Conservation (phyloP, 2,329 filamentous ascomycete species). For the Aphanocladium album region DNA sequence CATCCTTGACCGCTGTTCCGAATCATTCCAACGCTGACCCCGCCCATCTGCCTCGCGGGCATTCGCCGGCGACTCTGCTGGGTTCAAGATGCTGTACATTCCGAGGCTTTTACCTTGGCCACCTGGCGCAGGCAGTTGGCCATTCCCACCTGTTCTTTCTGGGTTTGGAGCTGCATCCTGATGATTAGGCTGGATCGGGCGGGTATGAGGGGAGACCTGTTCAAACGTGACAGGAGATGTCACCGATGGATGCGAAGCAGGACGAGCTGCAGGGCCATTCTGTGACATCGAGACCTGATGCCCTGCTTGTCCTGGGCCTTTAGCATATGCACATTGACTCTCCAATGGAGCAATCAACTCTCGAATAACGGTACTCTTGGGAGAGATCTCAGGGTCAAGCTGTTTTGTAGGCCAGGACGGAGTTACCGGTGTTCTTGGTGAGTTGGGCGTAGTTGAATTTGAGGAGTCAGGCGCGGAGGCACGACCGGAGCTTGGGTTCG, state of each 20-base stretch:
- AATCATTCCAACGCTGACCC: slow-evolving; percentile 18
- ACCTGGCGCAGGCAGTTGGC: slow-evolving; percentile 20
- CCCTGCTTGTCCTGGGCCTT: slow-evolving; percentile 47
- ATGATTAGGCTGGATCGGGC: slow-evolving; percentile 11
- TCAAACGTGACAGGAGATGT: slow-evolving; percentile 38
- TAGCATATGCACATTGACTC: slow-evolving; percentile 55
- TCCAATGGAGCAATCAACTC: slow-evolving; percentile 19
- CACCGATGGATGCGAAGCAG: slow-evolving; percentile 47
- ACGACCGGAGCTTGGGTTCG: slow-evolving; percentile 28
- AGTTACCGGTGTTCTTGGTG: slow-evolving; percentile 31
- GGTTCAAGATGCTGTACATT: slow-evolving; percentile 37
- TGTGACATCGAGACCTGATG: slow-evolving; percentile 62
- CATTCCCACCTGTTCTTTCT: slow-evolving; percentile 14
- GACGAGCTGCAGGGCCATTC: slow-evolving; percentile 51
- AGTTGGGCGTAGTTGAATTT: slow-evolving; percentile 27
- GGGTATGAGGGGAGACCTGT: slow-evolving; percentile 17
- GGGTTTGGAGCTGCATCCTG: slow-evolving; percentile 21
- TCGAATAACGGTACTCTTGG: slow-evolving; percentile 19
- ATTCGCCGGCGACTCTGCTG: slow-evolving; percentile 25
- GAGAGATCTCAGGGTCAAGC: slow-evolving; percentile 19
- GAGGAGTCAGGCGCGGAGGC: slow-evolving; percentile 27
- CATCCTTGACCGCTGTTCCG: slow-evolving; percentile 17
- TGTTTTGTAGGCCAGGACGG: slow-evolving; percentile 26
- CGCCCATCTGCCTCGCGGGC: slow-evolving; percentile 16
- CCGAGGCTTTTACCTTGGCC: slow-evolving; percentile 25